Evolutionary conservation across 2,329 filamentous ascomycete species (phyloP).

Genomic region (Pyricularia sp.): DNA sequence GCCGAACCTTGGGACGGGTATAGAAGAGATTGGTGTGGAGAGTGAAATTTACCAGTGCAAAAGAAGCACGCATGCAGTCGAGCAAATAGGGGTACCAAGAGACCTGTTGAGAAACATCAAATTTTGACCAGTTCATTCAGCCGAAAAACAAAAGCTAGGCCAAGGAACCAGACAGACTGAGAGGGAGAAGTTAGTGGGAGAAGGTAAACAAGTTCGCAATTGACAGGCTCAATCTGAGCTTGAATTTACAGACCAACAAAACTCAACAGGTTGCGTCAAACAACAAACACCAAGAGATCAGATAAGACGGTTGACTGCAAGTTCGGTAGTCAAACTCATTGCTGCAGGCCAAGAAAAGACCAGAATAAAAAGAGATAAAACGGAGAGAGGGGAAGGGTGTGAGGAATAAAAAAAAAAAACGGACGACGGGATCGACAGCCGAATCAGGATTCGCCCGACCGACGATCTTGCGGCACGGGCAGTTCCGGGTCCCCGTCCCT

Average conservation of each 20-base stretch:
- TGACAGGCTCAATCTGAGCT: neutral
- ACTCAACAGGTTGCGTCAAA: neutral
- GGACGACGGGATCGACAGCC: neutral
- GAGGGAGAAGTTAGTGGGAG: neutral
- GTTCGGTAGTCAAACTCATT: neutral
- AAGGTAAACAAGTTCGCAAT: neutral
- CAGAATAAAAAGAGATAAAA: neutral
- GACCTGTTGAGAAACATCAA: too few relatives aligned
- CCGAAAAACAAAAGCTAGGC: neutral
- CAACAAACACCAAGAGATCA: neutral
- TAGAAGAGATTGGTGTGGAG: neutral
- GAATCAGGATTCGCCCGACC: neutral
- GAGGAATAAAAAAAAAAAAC: neutral
- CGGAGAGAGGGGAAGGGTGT: neutral
- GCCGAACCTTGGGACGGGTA: neutral
- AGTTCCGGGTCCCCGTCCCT: neutral
- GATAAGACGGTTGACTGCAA: neutral
- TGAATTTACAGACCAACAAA: neutral
- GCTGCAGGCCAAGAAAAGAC: neutral
- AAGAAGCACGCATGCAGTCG: neutral
- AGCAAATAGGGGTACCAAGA: neutral
- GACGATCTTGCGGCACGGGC: neutral
- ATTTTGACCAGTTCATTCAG: neutral
- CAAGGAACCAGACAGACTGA: neutral
- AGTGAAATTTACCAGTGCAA: neutral